Evolutionary conservation across 768 basidiomycete species (phyloP).

Genomic region (Rhizopogon sp.): DNA sequence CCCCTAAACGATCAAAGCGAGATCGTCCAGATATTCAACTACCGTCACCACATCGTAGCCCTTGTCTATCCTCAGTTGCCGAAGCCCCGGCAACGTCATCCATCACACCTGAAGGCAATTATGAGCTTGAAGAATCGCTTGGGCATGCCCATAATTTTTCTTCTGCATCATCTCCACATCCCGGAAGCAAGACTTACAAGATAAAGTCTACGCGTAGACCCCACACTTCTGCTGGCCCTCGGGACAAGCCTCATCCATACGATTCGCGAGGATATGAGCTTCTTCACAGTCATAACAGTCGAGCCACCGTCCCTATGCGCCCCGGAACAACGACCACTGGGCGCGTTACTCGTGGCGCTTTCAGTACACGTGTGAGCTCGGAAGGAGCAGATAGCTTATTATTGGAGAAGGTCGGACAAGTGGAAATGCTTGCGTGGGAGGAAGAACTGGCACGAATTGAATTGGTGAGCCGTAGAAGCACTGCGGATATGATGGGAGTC

Average conservation of each 20-base stretch:
- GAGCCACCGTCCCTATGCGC: conserved; percentile 12
- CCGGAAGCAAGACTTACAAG: conserved; percentile 20
- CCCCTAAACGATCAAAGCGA: conserved; percentile 42
- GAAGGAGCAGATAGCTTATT: conserved; percentile 42
- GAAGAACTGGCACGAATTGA: conserved; percentile 73
- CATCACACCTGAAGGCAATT: neutral
- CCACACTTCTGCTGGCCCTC: conserved; percentile 71
- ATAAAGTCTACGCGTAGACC: conserved; percentile 44
- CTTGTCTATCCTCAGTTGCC: conserved; percentile 4
- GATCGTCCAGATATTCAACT: conserved; percentile 24
- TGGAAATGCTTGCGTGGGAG: conserved; percentile 67
- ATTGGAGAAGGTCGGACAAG: conserved; percentile 23
- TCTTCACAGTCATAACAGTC: conserved; percentile 11
- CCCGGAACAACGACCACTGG: conserved; percentile 24
- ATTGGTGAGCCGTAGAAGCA: conserved; percentile 46
- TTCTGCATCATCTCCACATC: conserved; percentile 26
- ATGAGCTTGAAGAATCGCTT: conserved; percentile 6
- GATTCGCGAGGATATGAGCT: conserved; percentile 11
- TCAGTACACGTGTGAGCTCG: conserved; percentile 31
- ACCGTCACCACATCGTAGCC: conserved; percentile 38
- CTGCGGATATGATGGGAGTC: conserved; percentile 32
- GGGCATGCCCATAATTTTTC: conserved; percentile 23
- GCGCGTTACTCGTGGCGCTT: conserved; percentile 9
- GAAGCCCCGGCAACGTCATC: conserved; percentile 8
- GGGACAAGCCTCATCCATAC: conserved; percentile 42